A percentile compares a stretch with the other conserved stretches of the same genome.
phyloP scores from a whole-genome alignment of 768 basidiomycete genomes.

The Leccinellum luteum region DNA sequence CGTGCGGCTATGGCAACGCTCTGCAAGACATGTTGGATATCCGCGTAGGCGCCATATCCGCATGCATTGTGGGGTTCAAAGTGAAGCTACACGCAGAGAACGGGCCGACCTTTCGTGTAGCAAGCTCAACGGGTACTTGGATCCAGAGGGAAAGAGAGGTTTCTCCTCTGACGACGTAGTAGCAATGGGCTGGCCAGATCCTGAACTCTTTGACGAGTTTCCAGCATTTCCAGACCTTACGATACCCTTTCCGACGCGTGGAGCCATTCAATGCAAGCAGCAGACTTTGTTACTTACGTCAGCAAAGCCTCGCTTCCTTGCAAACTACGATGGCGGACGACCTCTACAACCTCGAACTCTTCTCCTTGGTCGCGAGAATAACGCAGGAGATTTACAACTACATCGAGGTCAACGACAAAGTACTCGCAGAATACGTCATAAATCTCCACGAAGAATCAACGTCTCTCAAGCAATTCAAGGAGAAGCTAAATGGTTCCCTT shows the following conservation, averaged over 20 bases:
- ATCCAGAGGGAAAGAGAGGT: constrained; percentile 79
- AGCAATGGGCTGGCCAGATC: constrained; percentile 14
- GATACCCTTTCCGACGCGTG: constrained; percentile 58
- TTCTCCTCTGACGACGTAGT: too few species aligned
- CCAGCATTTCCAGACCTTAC: constrained; percentile 90
- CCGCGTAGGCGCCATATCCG: neutral
- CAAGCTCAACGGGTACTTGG: constrained; percentile 77
- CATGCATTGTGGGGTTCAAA: constrained; percentile 1
- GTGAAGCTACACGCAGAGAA: neutral
- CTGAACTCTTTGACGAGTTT: constrained; percentile 63
- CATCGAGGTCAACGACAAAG: constrained; percentile 82
- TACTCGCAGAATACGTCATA: constrained; percentile 93
- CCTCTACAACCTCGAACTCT: constrained; percentile 88
- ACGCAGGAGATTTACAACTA: constrained; percentile 93
- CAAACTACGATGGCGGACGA: constrained; percentile 61
- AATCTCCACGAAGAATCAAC: constrained; percentile 82
- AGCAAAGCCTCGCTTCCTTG: constrained; percentile 10
- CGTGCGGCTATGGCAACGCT: neutral
- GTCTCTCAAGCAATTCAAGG: constrained; percentile 77
- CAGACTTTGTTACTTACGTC: constrained; percentile 9
- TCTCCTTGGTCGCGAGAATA: constrained; percentile 89
- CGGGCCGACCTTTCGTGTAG: constrained; percentile 68
- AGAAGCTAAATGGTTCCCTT: constrained; percentile 75
- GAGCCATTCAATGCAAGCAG: constrained; percentile 42
- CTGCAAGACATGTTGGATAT: neutral